These are phyloP conservation scores for Blastobotrys raffinosifermentans DNA, from an alignment of 1,139 yeast species.

Conservation along the genomic window DNA sequence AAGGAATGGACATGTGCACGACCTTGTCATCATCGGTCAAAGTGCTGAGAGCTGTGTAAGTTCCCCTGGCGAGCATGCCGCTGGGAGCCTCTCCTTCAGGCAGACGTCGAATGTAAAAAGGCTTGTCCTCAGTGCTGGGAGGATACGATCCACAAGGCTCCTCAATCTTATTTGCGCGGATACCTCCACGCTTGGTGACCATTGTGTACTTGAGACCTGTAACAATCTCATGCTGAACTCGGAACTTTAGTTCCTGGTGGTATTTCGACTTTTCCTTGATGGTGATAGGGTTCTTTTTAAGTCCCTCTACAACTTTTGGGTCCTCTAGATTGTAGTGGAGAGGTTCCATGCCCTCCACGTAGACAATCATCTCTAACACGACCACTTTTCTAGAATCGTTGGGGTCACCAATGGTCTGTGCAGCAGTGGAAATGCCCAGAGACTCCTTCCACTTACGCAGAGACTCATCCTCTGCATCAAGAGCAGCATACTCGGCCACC, in stretches of 20 bases:
- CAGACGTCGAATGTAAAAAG: constrained; percentile 63
- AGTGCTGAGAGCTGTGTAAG: constrained; percentile 72
- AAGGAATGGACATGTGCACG: constrained; percentile 68
- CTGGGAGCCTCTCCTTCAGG: constrained; percentile 92
- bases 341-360: constrained; percentile 52
- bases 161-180: constrained; percentile 77
- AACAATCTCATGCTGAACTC: constrained; percentile 85
- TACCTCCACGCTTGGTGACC: constrained; percentile 78
- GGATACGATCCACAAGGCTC: constrained; percentile 90
- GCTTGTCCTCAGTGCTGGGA: constrained; percentile 80
- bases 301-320: constrained; percentile 32
- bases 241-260: constrained; percentile 66
- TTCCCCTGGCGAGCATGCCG: constrained; percentile 83
- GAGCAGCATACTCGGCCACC: constrained; percentile 66
- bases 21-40: constrained; percentile 84
- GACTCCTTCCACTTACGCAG: constrained; percentile 91
- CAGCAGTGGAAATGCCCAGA: constrained; percentile 57
- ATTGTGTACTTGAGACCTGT: constrained; percentile 87
- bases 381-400: constrained; percentile 77
- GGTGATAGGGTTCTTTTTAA: constrained; percentile 54
- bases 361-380: constrained; percentile 66
- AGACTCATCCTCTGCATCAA: constrained; percentile 89
- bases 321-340: constrained; percentile 52
- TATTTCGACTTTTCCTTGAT: constrained; percentile 77
- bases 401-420: constrained; percentile 41